phyloP scores from a whole-genome alignment of 2,329 filamentous ascomycete genomes.

The Trichophyton mentagrophytes region DNA sequence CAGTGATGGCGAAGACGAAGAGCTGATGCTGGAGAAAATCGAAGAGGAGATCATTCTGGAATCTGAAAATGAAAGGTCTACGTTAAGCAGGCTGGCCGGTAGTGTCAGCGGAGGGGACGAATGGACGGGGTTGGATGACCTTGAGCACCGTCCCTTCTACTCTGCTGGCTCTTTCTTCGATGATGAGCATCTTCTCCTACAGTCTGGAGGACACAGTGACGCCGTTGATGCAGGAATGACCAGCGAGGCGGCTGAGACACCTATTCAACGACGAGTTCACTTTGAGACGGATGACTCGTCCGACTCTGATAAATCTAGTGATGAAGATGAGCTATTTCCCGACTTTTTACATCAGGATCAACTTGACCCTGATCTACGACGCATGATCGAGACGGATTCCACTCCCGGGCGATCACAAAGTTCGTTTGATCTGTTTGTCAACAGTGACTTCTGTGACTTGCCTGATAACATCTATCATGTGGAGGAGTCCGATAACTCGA shows the following conservation, averaged over 20 bases:
- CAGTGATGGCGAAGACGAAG: slow-evolving; percentile 66
- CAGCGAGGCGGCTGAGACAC: slow-evolving; percentile 24
- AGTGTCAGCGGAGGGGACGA: slow-evolving; percentile 17
- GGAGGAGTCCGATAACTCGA: slow-evolving; percentile 33
- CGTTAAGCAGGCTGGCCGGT: slow-evolving; percentile 16
- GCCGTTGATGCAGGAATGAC: slow-evolving; percentile 17
- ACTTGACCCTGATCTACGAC: slow-evolving; percentile 58
- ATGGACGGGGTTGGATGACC: slow-evolving; percentile 44
- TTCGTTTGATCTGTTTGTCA: slow-evolving; percentile 24
- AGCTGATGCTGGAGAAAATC: slow-evolving; percentile 62
- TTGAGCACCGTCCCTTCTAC: slow-evolving; percentile 31
- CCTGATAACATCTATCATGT: slow-evolving; percentile 31
- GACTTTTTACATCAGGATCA: slow-evolving; percentile 65
- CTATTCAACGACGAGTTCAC: slow-evolving; percentile 53
- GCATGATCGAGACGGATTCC: slow-evolving; percentile 55
- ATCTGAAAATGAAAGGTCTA: slow-evolving; percentile 25
- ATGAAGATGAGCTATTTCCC: slow-evolving; percentile 59
- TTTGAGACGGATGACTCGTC: slow-evolving; percentile 54
- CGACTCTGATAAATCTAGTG: slow-evolving; percentile 41
- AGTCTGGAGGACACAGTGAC: slow-evolving; percentile 26
- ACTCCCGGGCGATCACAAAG: slow-evolving; percentile 14
- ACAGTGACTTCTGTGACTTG: slow-evolving; percentile 27
- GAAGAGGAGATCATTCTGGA: slow-evolving; percentile 63
- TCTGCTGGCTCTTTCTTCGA: slow-evolving; percentile 32
- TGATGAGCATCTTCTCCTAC: slow-evolving; percentile 26